Percentiles rank a stretch among this genome's conserved stretches.
phyloP scores from a whole-genome alignment of 192 early-diverging fungal genomes.

The Funneliformis mosseae region DNA sequence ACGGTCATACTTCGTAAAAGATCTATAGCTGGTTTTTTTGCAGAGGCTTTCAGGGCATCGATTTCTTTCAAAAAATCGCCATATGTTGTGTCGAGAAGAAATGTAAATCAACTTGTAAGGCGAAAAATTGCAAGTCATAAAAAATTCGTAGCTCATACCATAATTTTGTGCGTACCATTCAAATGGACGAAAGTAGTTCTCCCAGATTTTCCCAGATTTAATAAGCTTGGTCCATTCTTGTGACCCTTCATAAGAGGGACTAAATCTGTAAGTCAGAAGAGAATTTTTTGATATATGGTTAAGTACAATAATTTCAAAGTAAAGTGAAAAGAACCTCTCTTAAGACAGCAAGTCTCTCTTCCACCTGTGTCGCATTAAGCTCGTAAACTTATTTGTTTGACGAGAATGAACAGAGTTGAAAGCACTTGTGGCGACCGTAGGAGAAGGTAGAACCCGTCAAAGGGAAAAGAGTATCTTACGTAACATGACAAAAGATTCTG shows the following conservation, averaged over 20 bases:
- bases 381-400: constrained; percentile 17
- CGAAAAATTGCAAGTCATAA: too few relatives aligned
- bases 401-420: neutral
- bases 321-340: constrained; percentile 3
- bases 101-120: too few relatives aligned
- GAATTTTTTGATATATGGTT: too few relatives aligned
- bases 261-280: neutral
- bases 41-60: neutral
- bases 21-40: neutral
- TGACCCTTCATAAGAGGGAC: neutral
- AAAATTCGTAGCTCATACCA: too few relatives aligned
- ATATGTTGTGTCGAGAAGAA: neutral
- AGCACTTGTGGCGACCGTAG: neutral
- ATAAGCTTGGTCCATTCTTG: neutral
- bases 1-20: constrained; percentile 5
- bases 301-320: neutral
- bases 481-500: constrained; percentile 17
- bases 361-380: too few relatives aligned
- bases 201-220: neutral
- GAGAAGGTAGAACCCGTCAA: too few relatives aligned
- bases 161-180: neutral
- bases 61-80: too few relatives aligned
- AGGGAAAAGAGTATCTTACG: too few relatives aligned
- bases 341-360: neutral
- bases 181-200: neutral